phyloP scores from a whole-genome alignment of 1,284 basidiomycete species.

The Phylloboletellus chloephorus region DNA sequence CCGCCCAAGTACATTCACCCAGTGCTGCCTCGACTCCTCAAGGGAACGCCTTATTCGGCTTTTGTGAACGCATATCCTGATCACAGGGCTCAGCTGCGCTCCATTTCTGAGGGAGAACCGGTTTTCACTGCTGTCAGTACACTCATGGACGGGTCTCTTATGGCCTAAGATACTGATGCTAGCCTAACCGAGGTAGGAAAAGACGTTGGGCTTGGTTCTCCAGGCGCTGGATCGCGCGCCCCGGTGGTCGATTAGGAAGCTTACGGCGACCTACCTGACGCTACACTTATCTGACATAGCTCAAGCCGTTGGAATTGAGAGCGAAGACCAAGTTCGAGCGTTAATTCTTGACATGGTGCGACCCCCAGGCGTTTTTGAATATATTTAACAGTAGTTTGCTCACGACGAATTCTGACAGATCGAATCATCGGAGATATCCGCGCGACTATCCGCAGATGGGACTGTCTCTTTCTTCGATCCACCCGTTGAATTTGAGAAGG shows the following conservation, averaged over 20 bases:
- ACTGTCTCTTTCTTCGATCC: constrained; percentile 70
- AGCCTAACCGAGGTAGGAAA: constrained; percentile 46
- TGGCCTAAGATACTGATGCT: constrained; percentile 11
- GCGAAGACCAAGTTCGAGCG: constrained; percentile 49
- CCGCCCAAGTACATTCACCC: constrained; percentile 67
- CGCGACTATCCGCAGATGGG: constrained; percentile 55
- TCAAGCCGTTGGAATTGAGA: constrained; percentile 50
- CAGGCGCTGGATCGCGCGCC: constrained; percentile 63
- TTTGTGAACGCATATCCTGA: constrained; percentile 62
- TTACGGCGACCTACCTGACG: constrained; percentile 75
- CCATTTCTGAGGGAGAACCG: constrained; percentile 48
- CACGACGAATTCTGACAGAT: constrained; percentile 42
- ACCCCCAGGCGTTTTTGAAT: constrained; percentile 8
- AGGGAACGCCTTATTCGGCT: constrained; percentile 54
- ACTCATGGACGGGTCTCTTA: not conserved
- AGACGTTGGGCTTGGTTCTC: constrained; percentile 62
- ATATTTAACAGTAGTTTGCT: not conserved
- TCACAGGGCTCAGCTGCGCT: constrained; percentile 39
- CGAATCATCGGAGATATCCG: constrained; percentile 61
- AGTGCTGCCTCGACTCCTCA: constrained; percentile 52
- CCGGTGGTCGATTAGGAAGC: constrained; percentile 68
- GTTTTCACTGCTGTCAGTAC: constrained; percentile 46
- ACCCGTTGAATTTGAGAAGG: constrained; percentile 54
- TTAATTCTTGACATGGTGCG: constrained; percentile 69
- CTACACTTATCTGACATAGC: constrained; percentile 68